A percentile compares a stretch with the other conserved stretches of the same genome.
Conservation (phyloP, 2,329 filamentous ascomycete species). For the Talaromyces sp. region DNA sequence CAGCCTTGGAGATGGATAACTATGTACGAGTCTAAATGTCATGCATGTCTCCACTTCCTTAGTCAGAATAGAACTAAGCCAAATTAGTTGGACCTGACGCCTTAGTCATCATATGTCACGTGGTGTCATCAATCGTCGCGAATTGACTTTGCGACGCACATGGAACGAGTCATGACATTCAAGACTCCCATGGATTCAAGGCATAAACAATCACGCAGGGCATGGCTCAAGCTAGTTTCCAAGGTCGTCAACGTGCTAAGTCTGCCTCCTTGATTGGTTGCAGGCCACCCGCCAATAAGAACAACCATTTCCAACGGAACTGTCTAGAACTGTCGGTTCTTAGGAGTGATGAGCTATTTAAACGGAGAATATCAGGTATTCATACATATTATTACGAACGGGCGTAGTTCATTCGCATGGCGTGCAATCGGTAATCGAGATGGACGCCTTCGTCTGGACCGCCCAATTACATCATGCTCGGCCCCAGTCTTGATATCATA, state of each 20-base stretch:
- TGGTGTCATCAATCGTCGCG: neutral
- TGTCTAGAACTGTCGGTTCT: neutral
- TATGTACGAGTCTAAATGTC: neutral
- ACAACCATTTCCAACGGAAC: neutral
- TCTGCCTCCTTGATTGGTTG: slow-evolving; percentile 7
- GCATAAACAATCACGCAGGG: neutral
- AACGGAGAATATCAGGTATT: slow-evolving; percentile 13
- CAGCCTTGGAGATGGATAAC: neutral
- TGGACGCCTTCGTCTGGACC: neutral
- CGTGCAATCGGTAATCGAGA: neutral
- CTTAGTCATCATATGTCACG: neutral
- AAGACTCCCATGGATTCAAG: neutral
- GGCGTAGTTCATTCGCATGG: neutral
- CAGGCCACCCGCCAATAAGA: slow-evolving; percentile 4
- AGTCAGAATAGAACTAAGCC: neutral
- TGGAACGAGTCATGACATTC: neutral
- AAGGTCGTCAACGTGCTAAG: neutral
- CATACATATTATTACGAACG: neutral
- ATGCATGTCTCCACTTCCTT: neutral
- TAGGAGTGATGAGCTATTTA: neutral
- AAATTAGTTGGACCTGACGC: no score
- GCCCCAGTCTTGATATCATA: slow-evolving; percentile 8
- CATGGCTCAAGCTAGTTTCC: neutral
- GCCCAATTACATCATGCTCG: slow-evolving; percentile 1
- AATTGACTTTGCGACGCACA: neutral